These are phyloP conservation scores for Theileria equi DNA, from an alignment of 169 alveolate genomes.

Conservation along the genomic window DNA sequence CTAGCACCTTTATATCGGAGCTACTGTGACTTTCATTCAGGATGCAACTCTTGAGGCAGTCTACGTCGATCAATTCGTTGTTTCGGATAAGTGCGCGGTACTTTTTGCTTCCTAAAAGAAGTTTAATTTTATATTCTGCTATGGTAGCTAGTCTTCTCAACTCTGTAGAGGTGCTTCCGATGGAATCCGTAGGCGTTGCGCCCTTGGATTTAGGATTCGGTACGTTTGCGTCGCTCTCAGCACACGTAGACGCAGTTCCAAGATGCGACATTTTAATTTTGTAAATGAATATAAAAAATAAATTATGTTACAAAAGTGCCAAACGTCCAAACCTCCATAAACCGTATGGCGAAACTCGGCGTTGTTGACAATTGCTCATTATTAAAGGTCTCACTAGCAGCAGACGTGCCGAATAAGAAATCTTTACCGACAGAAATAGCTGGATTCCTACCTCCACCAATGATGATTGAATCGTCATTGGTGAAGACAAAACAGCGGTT, in stretches of 20 bases:
- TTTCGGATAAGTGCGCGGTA: not conserved
- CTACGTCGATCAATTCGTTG: not conserved
- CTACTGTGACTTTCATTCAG: not conserved
- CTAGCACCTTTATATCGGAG: slow-evolving; percentile 17
- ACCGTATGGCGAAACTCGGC: slow-evolving; percentile 27
- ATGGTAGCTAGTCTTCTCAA: not conserved
- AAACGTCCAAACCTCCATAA: slow-evolving; percentile 66
- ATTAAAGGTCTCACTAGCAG: slow-evolving; percentile 51
- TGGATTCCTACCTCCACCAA: slow-evolving; percentile 60
- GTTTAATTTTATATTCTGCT: not conserved
- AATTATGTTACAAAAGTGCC: slow-evolving; percentile 29
- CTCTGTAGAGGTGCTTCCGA: no score
- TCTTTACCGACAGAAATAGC: slow-evolving; percentile 51
- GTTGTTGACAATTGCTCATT: slow-evolving; percentile 45
- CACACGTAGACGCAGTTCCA: not conserved
- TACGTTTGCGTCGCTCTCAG: no score
- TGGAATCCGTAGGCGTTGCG: no score
- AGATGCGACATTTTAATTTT: not conserved
- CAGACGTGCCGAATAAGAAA: slow-evolving; percentile 52
- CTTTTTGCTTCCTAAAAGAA: not conserved
- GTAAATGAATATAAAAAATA: not conserved
- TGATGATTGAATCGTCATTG: slow-evolving; percentile 42
- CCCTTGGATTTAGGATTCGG: no score
- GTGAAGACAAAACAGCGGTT: slow-evolving; percentile 55
- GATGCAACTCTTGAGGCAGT: not conserved